Conservation (phyloP, 2,329 filamentous ascomycete species). For the Calonectria henricotiae region DNA sequence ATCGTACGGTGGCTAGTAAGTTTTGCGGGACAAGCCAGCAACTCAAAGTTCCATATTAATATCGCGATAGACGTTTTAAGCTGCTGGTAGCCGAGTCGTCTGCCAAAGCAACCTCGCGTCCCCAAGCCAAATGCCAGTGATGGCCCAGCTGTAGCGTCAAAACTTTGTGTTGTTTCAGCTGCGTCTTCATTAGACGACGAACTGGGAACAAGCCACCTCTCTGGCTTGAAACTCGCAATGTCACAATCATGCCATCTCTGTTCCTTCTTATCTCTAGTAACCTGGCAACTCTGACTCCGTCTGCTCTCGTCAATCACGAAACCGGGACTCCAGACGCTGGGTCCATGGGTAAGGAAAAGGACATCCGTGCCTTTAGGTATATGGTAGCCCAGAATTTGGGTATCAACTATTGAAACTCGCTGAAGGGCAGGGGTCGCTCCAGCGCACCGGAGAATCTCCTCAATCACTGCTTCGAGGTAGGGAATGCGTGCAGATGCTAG, state of each 20-base stretch:
- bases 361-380: slow-evolving; percentile 58
- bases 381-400: slow-evolving; percentile 53
- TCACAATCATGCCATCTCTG: slow-evolving; percentile 49
- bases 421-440: slow-evolving; percentile 50
- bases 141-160: slow-evolving; percentile 40
- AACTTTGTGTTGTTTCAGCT: slow-evolving; percentile 23
- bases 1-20: slow-evolving; percentile 12
- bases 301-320: slow-evolving; percentile 41
- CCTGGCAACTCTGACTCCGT: slow-evolving; percentile 30
- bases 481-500: slow-evolving; percentile 51
- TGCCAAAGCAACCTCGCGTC: slow-evolving; percentile 43
- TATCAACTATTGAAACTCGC: slow-evolving; percentile 54
- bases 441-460: slow-evolving; percentile 57
- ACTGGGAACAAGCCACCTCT: slow-evolving; percentile 56
- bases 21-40: slow-evolving; percentile 6
- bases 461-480: slow-evolving; percentile 59
- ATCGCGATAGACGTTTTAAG: slow-evolving; percentile 11
- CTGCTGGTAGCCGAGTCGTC: slow-evolving; percentile 8
- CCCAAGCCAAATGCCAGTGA: slow-evolving; percentile 45
- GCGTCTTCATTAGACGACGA: slow-evolving; percentile 25
- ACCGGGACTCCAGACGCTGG: slow-evolving; percentile 47
- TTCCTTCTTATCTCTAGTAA: slow-evolving; percentile 23
- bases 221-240: slow-evolving; percentile 54
- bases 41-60: slow-evolving; percentile 12
- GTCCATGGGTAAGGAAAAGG: slow-evolving; percentile 50